Evolutionary conservation across 306 rosid genomes (phyloP).

Genomic region (Begonia fuchsioides): DNA sequence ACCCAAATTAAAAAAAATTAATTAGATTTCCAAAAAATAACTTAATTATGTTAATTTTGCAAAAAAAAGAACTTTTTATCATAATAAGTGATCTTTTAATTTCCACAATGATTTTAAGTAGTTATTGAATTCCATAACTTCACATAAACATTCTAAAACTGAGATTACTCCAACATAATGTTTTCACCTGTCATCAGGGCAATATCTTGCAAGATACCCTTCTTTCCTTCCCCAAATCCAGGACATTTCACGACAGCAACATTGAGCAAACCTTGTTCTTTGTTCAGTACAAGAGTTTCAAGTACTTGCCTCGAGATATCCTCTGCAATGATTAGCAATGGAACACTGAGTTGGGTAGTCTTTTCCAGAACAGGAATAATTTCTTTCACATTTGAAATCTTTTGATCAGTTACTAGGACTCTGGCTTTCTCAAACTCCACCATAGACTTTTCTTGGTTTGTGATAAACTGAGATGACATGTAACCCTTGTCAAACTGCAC

Average conservation of each 20-base stretch:
- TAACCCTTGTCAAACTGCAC: slow-evolving; percentile 87
- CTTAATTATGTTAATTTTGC: too few relatives aligned
- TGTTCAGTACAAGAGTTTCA: slow-evolving; percentile 78
- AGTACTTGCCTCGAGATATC: slow-evolving; percentile 56
- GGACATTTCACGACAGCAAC: slow-evolving; percentile 91
- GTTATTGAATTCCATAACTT: too few relatives aligned
- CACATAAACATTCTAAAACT: too few relatives aligned
- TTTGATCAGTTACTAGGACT: slow-evolving; percentile 91
- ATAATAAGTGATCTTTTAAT: too few relatives aligned
- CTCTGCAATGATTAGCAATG: slow-evolving; percentile 84
- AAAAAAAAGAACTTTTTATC: too few relatives aligned
- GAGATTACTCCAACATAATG: too few relatives aligned
- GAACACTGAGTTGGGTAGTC: slow-evolving; percentile 73
- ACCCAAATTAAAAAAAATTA: too few relatives aligned
- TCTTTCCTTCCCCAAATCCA: slow-evolving; percentile 67
- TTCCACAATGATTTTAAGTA: too few relatives aligned
- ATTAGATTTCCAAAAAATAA: too few relatives aligned
- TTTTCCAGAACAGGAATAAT: slow-evolving; percentile 77
- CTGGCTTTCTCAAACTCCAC: slow-evolving; percentile 82
- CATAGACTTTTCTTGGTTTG: slow-evolving; percentile 64
- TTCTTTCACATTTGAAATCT: slow-evolving; percentile 60
- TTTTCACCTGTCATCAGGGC: slow-evolving; percentile 83
- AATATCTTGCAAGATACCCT: slow-evolving; percentile 82
- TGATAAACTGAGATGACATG: slow-evolving; percentile 83
- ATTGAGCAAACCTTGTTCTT: slow-evolving; percentile 64